phyloP scores from a whole-genome alignment of 2,329 filamentous ascomycete species.

The Xylogone sp. region DNA sequence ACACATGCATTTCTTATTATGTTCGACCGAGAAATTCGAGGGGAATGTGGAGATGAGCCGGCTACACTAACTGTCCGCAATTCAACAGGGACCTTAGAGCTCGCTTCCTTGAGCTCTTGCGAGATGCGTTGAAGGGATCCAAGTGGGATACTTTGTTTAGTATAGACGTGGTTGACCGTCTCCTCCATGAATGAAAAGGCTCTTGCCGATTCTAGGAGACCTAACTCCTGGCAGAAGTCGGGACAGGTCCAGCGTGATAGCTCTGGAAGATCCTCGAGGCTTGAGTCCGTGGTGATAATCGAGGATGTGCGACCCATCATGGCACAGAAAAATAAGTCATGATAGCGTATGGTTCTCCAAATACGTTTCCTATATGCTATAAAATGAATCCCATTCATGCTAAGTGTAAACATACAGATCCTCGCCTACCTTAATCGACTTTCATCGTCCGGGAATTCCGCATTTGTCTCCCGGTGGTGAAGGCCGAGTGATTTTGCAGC shows the following conservation, averaged over 20 bases:
- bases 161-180: conserved; percentile 1
- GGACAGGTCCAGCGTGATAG: not conserved
- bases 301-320: conserved; percentile 2
- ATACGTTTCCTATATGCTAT: conserved; percentile 1
- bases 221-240: not conserved
- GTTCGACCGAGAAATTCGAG: not conserved
- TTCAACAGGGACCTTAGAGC: not conserved
- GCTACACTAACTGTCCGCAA: not conserved
- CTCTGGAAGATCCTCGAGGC: not conserved
- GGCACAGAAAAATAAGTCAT: conserved; percentile 4
- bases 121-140: not conserved
- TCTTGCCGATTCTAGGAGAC: conserved; percentile 1
- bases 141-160: not conserved
- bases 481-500: conserved; percentile 33
- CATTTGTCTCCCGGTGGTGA: conserved; percentile 15
- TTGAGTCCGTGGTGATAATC: conserved; percentile 1
- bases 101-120: conserved; percentile 1
- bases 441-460: not conserved
- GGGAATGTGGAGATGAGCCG: not conserved
- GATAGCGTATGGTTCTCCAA: conserved; percentile 2
- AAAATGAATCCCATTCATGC: not conserved
- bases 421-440: not conserved
- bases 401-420: not conserved
- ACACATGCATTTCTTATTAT: conserved; percentile 3
- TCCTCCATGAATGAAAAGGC: conserved; percentile 1